A percentile compares a stretch with the other conserved stretches of the same genome.
Evolutionary conservation across 2,329 filamentous ascomycete species (phyloP).

Genomic region (Albifimbria verrucaria): DNA sequence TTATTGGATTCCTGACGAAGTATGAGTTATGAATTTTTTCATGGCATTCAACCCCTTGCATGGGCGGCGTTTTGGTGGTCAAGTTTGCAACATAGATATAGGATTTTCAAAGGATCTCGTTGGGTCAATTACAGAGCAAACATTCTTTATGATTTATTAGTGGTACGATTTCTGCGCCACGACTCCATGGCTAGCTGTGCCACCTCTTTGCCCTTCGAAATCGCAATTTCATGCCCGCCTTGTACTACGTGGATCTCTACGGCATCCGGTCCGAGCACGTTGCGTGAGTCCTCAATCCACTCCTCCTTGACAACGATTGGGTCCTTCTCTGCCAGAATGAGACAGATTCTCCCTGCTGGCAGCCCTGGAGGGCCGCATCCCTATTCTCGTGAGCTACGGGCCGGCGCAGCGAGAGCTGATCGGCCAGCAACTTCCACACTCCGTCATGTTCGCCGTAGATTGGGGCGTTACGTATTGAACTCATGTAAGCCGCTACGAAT

Average conservation of each 20-base stretch:
- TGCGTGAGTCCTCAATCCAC: slow-evolving; percentile 56
- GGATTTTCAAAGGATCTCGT: background rate
- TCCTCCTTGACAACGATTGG: slow-evolving; percentile 65
- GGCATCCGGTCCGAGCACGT: slow-evolving; percentile 53
- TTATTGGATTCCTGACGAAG: background rate
- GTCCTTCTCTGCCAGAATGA: slow-evolving; percentile 66
- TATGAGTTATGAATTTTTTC: background rate
- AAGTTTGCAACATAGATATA: background rate
- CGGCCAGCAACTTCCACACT: slow-evolving; percentile 58
- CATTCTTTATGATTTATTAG: background rate
- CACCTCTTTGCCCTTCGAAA: slow-evolving; percentile 57
- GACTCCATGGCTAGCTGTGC: slow-evolving; percentile 37
- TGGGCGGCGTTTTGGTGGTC: background rate
- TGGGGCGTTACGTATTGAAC: slow-evolving; percentile 66
- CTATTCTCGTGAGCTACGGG: background rate
- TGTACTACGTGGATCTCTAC: slow-evolving; percentile 55
- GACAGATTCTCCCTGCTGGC: slow-evolving; percentile 49
- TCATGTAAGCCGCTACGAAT: slow-evolving; percentile 69
- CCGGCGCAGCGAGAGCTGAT: slow-evolving; percentile 40
- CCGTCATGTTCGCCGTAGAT: slow-evolving; percentile 57
- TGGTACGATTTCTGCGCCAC: slow-evolving; percentile 21
- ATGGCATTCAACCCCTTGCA: background rate
- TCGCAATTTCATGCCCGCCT: slow-evolving; percentile 68
- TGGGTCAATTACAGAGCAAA: background rate
- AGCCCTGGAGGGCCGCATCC: slow-evolving; percentile 26